Base-by-base conservation (phyloP, 176 grass and related monocot genomes). In the Zea luxurians region DNA sequence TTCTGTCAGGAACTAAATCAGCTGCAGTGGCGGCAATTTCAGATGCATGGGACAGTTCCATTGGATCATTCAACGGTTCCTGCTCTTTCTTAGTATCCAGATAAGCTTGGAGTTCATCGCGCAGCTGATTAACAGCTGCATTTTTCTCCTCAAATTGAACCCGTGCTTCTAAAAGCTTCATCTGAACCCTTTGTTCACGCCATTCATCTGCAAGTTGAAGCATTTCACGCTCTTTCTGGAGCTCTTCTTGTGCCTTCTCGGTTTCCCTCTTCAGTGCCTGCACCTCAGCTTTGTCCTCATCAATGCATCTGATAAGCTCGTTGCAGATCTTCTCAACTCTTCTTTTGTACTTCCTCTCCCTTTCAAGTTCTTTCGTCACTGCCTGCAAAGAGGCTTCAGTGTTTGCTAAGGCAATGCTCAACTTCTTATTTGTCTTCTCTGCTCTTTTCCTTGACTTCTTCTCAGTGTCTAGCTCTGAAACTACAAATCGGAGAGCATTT, bases 61-160 rank as follows among this genome's bases (percentile, higher is more conserved):
- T 83, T 48, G 46, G 80, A 70, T 79, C 78, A 41, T 55, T 43
- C 41, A 3, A 4, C 15, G 13, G 64, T 16, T 78, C 85, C 27
- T 83, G 67, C 7, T 79, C 68, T 78, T 87, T 85, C 74, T 55
- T 92, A 37, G 50, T 73, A 10, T 82, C 66, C 58, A 96, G 43
- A 21, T 71, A 92, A 2, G 82, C 18, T 67, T 92, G 85, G 6
- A 98, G 90, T 61, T 98, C 91, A 0, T 89, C 57, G 3, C 73
- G 89, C 78, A 98, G 82, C 15, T 89, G 87, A 72, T 76, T 89
- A 4, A 98, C 48, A 1, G 89, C 95, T 10, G 78, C 82, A 35
- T 98, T 92, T 74, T 94, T 94, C 83, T 98, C 91, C 84, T 94
- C 95, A 21, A 94, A 92, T 75, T 98, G 95, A 83, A 89, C 48